A percentile compares a stretch with the other conserved stretches of the same genome.
Evolutionary conservation across 2,329 filamentous ascomycete species (phyloP).

Genomic region (Colletotrichum kahawae): DNA sequence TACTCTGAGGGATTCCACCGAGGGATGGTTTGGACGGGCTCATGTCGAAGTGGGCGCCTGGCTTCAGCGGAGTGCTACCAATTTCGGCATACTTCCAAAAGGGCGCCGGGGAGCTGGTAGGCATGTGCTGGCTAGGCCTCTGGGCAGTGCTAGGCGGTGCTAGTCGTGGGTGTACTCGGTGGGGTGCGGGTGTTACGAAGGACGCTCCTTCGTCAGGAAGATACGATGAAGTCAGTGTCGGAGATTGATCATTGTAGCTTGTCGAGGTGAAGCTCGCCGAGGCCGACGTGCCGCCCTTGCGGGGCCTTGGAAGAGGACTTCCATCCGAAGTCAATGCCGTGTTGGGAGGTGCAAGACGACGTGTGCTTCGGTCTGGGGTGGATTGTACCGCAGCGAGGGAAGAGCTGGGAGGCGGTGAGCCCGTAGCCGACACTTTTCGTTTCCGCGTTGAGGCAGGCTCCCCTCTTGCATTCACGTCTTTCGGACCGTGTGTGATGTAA

Average conservation of each 20-base stretch:
- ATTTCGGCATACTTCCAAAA: constrained; percentile 89
- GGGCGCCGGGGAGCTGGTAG: constrained; percentile 82
- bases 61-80: constrained; percentile 71
- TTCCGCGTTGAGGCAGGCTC: constrained; percentile 60
- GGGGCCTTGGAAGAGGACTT: constrained; percentile 65
- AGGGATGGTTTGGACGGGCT: constrained; percentile 60
- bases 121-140: constrained; percentile 83
- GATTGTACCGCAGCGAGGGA: constrained; percentile 56
- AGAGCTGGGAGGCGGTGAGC: constrained; percentile 60
- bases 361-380: constrained; percentile 60
- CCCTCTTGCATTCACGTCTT: constrained; percentile 54
- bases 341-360: constrained; percentile 27
- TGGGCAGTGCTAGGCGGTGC: constrained; percentile 83
- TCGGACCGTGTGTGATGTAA: constrained; percentile 64
- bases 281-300: constrained; percentile 49
- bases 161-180: constrained; percentile 74
- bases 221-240: constrained; percentile 66
- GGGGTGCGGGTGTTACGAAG: constrained; percentile 75
- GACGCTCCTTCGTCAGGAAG: constrained; percentile 64
- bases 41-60: constrained; percentile 54
- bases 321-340: constrained; percentile 56
- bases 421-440: constrained; percentile 58
- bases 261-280: constrained; percentile 52
- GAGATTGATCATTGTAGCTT: constrained; percentile 62
- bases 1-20: constrained; percentile 54